Percentiles rank a stretch among this genome's conserved stretches.
These are phyloP conservation scores for Herpetospermum pedunculosum DNA, from an alignment of 306 rosid species.

Conservation along the genomic window DNA sequence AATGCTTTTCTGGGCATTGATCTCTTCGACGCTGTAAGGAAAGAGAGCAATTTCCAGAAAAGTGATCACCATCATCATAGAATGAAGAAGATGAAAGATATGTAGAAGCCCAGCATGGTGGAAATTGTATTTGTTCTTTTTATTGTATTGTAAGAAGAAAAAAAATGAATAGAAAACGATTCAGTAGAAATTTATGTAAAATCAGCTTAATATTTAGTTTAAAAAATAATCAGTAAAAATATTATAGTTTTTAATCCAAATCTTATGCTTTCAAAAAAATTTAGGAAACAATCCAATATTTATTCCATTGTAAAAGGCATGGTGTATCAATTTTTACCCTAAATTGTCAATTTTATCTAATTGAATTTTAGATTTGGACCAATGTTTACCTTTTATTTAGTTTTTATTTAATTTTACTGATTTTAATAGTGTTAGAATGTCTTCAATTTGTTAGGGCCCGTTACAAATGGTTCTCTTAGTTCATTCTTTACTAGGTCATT, in stretches of 20 bases:
- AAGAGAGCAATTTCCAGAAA: slow-evolving; percentile 34
- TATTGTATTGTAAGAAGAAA: neutral
- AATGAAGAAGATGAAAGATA: slow-evolving; percentile 21
- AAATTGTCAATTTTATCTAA: no score
- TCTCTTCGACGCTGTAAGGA: slow-evolving; percentile 60
- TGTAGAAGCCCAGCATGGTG: neutral
- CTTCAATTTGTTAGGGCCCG: no score
- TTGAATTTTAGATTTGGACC: no score
- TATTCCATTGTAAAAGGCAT: no score
- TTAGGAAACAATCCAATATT: no score
- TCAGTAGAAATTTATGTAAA: neutral
- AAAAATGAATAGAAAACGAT: neutral
- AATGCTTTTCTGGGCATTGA: slow-evolving; percentile 78
- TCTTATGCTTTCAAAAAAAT: neutral
- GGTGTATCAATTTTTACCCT: no score
- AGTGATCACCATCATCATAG: slow-evolving; percentile 17
- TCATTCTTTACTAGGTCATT: no score
- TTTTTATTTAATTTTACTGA: no score
- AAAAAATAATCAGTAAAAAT: neutral
- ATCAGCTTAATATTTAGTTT: neutral
- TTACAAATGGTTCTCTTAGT: no score
- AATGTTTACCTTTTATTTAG: no score
- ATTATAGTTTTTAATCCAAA: neutral
- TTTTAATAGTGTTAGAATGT: no score
- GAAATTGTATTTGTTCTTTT: neutral